A percentile compares a stretch with the other conserved stretches of the same genome.
phyloP scores from a whole-genome alignment of 768 basidiomycete species.

The Suillus subaureus region DNA sequence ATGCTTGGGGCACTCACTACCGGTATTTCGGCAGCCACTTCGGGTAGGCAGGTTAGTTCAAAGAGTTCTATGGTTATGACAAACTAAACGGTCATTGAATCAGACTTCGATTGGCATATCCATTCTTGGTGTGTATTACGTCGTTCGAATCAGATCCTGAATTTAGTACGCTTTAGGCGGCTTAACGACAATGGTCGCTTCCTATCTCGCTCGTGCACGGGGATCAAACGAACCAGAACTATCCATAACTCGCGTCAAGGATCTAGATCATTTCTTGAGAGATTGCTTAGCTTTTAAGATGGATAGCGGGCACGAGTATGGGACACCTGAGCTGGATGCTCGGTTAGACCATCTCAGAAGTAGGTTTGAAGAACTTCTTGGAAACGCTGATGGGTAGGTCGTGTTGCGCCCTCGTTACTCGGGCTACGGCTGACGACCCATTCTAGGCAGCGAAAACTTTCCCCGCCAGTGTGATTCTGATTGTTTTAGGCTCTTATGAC shows the following conservation, averaged over 20 bases:
- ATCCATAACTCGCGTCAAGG: constrained; percentile 56
- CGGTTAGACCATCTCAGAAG: constrained; percentile 19
- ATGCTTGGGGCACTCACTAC: constrained; percentile 69
- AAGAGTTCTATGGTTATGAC: neutral
- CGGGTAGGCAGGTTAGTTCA: constrained; percentile 42
- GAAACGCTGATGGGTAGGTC: constrained; percentile 28
- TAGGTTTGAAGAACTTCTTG: constrained; percentile 32
- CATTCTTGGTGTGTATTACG: constrained; percentile 36
- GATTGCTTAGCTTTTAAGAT: constrained; percentile 58
- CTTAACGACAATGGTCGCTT: constrained; percentile 67
- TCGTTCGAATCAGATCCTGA: neutral
- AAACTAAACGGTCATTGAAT: constrained; percentile 7
- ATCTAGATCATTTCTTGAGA: constrained; percentile 68
- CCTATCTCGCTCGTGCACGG: constrained; percentile 70
- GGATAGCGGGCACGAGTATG: constrained; percentile 51
- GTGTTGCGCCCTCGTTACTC: neutral
- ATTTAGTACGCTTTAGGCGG: constrained; percentile 45
- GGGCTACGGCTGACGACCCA: neutral
- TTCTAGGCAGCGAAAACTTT: constrained; percentile 24
- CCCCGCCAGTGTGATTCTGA: constrained; percentile 16
- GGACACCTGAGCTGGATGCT: constrained; percentile 6
- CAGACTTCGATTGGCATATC: constrained; percentile 43
- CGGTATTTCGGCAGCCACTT: constrained; percentile 53
- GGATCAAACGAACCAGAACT: constrained; percentile 72
- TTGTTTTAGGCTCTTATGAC: neutral